Conservation (phyloP, 352 stramenopile genomes). For the Thalassiosira livingstoniorum region DNA sequence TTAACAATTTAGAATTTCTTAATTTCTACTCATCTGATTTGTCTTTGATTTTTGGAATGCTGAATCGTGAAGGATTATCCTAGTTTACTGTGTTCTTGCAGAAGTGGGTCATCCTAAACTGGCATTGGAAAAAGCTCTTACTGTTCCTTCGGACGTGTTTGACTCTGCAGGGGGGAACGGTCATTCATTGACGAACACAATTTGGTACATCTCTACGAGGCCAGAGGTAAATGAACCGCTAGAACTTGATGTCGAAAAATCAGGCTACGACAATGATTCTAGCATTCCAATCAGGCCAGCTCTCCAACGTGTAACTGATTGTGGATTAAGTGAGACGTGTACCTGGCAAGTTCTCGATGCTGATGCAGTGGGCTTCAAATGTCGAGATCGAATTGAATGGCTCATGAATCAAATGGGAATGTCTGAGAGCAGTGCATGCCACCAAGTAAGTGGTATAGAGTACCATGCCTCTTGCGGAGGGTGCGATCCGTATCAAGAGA, state of each 20-base stretch:
- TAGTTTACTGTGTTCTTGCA: slow-evolving; percentile 77
- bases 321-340: slow-evolving; percentile 3
- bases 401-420: slow-evolving; percentile 53
- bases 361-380: slow-evolving; percentile 50
- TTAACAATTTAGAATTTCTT: no score
- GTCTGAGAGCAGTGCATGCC: slow-evolving; percentile 67
- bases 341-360: slow-evolving; percentile 18
- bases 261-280: slow-evolving; percentile 37
- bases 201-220: slow-evolving; percentile 82
- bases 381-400: slow-evolving; percentile 59
- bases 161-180: slow-evolving; percentile 83
- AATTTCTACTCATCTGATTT: no score
- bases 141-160: slow-evolving; percentile 75
- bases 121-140: slow-evolving; percentile 67
- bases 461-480: slow-evolving; percentile 61
- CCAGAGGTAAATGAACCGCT: slow-evolving; percentile 51
- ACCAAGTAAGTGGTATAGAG: slow-evolving; percentile 64
- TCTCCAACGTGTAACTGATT: neutral
- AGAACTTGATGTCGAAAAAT: no score
- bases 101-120: slow-evolving; percentile 73
- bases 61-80: no score
- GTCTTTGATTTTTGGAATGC: no score
- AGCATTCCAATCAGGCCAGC: neutral
- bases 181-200: slow-evolving; percentile 84
- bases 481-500: slow-evolving; percentile 62